Percentiles rank a stretch among this genome's conserved stretches.
Evolutionary conservation across 2,329 filamentous ascomycete genomes (phyloP).

Genomic region (Epichloe gansuensis): DNA sequence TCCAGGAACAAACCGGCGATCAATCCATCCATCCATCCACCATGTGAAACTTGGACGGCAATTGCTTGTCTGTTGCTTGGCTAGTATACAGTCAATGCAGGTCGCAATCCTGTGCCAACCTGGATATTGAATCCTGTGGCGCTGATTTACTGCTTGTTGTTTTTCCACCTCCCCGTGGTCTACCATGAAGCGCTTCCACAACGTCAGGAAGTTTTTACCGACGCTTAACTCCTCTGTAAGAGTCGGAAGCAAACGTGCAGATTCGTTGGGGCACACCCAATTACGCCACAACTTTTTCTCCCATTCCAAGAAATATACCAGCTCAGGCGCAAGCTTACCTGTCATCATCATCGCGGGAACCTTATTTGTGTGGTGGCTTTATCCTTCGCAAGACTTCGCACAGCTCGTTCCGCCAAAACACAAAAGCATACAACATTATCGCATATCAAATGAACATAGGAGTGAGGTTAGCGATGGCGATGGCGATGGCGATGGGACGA

Average conservation of each 20-base stretch:
- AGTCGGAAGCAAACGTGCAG: background rate
- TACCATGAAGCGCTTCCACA: conserved; percentile 8
- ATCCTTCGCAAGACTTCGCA: conserved; percentile 30
- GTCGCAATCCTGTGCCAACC: background rate
- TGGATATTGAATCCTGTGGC: too few species aligned
- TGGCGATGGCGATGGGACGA: conserved; percentile 10
- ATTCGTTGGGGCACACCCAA: background rate
- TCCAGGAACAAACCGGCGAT: background rate
- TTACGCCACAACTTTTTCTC: conserved; percentile 3
- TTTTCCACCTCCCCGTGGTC: background rate
- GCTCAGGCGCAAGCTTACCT: conserved; percentile 12
- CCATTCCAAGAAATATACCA: background rate
- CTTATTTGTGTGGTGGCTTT: conserved; percentile 30
- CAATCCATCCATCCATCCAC: background rate
- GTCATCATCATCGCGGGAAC: conserved; percentile 22
- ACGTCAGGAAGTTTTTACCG: conserved; percentile 5
- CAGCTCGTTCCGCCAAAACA: conserved; percentile 16
- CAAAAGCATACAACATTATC: background rate
- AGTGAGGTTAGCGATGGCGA: conserved; percentile 7
- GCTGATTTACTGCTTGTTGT: background rate
- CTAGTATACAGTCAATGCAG: background rate
- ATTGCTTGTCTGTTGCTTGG: background rate
- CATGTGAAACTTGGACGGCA: background rate
- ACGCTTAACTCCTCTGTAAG: conserved; percentile 2
- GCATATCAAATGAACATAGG: background rate